phyloP scores from a whole-genome alignment of 225 moss, liverwort and hornwort genomes.

The Pseudoscleropodium purum region DNA sequence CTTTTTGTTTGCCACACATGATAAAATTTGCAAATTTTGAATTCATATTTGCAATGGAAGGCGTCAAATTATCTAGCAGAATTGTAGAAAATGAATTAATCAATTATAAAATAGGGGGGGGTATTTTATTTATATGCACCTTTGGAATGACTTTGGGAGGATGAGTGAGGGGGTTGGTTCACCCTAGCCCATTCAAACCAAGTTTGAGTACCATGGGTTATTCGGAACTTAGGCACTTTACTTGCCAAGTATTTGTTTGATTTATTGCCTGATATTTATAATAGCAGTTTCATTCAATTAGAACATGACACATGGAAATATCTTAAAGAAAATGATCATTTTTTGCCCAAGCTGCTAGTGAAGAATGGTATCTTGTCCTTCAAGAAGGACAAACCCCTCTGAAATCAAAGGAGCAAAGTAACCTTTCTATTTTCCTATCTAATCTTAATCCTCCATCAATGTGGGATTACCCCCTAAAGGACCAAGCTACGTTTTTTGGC shows the following conservation, averaged over 20 bases:
- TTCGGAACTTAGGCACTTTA: rapidly evolving
- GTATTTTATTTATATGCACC: too few species aligned
- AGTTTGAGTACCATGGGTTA: background rate
- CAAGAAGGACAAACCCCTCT: background rate
- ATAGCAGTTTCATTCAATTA: background rate
- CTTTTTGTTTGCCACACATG: background rate
- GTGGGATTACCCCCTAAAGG: too few species aligned
- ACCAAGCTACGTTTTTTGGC: too few species aligned
- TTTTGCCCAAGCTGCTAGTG: too few species aligned
- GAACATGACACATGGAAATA: background rate
- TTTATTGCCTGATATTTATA: background rate
- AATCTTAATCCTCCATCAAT: background rate
- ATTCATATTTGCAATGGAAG: background rate
- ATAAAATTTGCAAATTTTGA: background rate
- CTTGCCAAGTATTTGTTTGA: background rate
- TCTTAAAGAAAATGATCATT: background rate
- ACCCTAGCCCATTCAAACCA: rapidly evolving
- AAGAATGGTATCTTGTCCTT: rapidly evolving
- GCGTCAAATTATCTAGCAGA: rapidly evolving
- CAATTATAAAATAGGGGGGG: background rate
- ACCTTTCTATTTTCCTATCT: rapidly evolving
- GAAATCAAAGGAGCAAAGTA: background rate
- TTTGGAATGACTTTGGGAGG: background rate
- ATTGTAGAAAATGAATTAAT: background rate
- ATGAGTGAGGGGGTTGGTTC: rapidly evolving